These are phyloP conservation scores for Mimosa pudica DNA, from an alignment of 306 rosid genomes.

Conservation along the genomic window DNA sequence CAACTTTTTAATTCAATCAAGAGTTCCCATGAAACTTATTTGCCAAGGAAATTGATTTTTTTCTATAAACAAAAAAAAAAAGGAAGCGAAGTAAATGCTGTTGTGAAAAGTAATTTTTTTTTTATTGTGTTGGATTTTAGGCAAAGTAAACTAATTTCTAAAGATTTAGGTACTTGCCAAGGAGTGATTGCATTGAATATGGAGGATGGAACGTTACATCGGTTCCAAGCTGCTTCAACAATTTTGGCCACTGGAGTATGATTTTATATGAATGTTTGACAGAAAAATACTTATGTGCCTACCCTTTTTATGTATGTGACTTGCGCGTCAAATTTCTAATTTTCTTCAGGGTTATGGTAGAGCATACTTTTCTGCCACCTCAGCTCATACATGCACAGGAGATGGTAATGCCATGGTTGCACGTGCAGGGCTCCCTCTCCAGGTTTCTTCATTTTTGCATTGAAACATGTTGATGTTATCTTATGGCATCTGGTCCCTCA, in stretches of 20 bases:
- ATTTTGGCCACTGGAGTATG: conserved; percentile 94
- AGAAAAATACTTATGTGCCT: conserved; percentile 8
- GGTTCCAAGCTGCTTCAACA: conserved; percentile 84
- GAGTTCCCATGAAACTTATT: neutral
- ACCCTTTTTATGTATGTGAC: conserved; percentile 8
- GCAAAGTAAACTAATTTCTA: conserved; percentile 26
- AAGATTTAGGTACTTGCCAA: conserved; percentile 79
- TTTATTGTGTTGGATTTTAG: neutral
- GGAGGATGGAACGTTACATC: conserved; percentile 95
- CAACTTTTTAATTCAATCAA: neutral
- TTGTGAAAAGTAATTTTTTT: neutral
- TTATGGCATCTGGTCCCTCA: conserved; percentile 18
- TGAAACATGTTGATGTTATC: conserved; percentile 24
- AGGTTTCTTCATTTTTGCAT: conserved; percentile 54
- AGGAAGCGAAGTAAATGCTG: neutral
- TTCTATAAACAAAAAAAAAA: neutral
- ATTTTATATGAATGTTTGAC: conserved; percentile 19
- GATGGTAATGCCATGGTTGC: conserved; percentile 98
- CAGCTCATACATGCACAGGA: conserved; percentile 98
- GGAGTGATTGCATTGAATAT: conserved; percentile 85
- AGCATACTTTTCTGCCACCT: conserved; percentile 91
- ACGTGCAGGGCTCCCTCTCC: conserved; percentile 88
- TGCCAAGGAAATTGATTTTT: neutral
- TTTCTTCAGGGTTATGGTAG: conserved; percentile 87
- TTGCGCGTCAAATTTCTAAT: conserved; percentile 14